Evolutionary conservation across 176 grass and related monocot species (phyloP), one percentile per base, ranked within the genome.

Genomic region (Bonia amplexicaulis): DNA sequence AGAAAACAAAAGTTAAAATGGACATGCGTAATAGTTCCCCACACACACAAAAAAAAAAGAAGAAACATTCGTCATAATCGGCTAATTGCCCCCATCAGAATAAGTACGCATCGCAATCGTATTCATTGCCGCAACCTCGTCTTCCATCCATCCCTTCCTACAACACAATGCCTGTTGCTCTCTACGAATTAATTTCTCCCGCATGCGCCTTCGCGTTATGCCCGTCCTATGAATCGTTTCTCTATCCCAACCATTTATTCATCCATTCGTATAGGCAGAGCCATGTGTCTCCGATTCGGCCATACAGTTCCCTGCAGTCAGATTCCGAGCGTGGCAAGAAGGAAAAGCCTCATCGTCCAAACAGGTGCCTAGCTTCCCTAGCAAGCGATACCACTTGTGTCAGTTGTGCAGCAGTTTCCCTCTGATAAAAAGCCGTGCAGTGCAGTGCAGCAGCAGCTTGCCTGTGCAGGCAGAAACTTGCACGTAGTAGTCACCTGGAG

Each of bases 261-360:
- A 1, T 44, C 42, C 14, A 55, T 57, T 26, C 58, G 12, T 31
- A 47, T 48, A n/a, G 76, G 76, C 39, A 4, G 35, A 52, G 11
- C 51, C 22, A 74, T 85, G 82, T 80, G 87, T 85, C 71, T 3
- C 20, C 11, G 71, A 14, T 63, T 71, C 64, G 64, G 74, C 72
- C 74, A 16, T 20, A 31, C 55, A 48, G 26, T 40, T 9, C 26
- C 11, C 25, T 46, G 47, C 19, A 74, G 27, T 6, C 39, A 66
- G 73, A 90, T 72, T 77, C 71, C 16, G 27, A 14, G 66, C 78
- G 66, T 66, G 72, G 73, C 57, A 7, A 31, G 78, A 90, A 86
- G 72, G 22, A 22, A 82, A 81, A 25, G 70, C 35, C 40, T 53
- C 23, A 19, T 51, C 66, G 41, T 2, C 49, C 37, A 59, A 52